These are phyloP conservation scores for Silene noctiflora DNA, from an alignment of 179 eudicot genomes.

Conservation along the genomic window DNA sequence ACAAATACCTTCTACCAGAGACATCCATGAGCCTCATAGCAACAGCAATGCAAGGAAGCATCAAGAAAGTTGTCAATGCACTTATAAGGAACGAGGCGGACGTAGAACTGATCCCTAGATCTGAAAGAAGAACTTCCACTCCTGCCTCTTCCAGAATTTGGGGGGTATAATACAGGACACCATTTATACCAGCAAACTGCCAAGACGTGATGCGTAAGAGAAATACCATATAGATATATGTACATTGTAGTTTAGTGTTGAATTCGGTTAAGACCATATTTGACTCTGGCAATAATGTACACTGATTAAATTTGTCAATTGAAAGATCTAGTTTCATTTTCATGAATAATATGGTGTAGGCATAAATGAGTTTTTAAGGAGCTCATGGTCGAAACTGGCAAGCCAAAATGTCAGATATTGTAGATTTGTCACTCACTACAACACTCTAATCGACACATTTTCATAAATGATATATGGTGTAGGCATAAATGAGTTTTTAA, in stretches of 20 bases:
- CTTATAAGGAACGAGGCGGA: slow-evolving; percentile 87
- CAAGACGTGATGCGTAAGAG: background rate
- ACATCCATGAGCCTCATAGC: slow-evolving; percentile 94
- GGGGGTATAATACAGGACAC: slow-evolving; percentile 88
- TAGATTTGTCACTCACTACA: too few relatives aligned
- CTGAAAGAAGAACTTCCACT: slow-evolving; percentile 72
- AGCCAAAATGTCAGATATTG: background rate
- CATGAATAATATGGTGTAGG: background rate
- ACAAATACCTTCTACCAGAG: slow-evolving; percentile 72
- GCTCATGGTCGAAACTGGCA: too few relatives aligned
- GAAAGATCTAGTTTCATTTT: background rate
- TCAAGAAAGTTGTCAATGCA: slow-evolving; percentile 68
- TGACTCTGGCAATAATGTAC: background rate
- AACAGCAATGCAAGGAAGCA: slow-evolving; percentile 83
- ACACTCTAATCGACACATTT: background rate
- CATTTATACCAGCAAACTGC: slow-evolving; percentile 93
- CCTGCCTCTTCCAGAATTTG: slow-evolving; percentile 93
- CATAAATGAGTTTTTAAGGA: too few relatives aligned
- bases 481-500: too few relatives aligned
- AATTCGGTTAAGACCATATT: background rate
- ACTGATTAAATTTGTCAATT: background rate
- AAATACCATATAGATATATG: background rate
- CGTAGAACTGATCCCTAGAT: slow-evolving; percentile 63
- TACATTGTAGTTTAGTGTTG: background rate
- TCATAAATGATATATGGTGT: background rate